phyloP scores from a whole-genome alignment of 2,329 filamentous ascomycete genomes.

The Xylaria sp. region DNA sequence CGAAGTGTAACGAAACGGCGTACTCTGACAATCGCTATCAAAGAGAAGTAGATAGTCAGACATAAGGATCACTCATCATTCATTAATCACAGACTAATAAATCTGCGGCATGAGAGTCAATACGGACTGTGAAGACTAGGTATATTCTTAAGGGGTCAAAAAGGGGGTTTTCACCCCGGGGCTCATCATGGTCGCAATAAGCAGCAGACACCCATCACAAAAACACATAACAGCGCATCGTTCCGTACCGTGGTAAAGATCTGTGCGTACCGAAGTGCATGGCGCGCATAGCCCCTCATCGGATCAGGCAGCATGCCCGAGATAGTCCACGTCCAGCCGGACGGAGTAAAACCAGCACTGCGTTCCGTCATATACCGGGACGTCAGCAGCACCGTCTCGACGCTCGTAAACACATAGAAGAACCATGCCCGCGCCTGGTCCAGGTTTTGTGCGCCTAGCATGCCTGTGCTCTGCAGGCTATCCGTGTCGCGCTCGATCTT shows the following conservation, averaged over 20 bases:
- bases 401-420: constrained; percentile 85
- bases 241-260: constrained; percentile 77
- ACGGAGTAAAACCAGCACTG: constrained; percentile 58
- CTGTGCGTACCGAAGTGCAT: constrained; percentile 72
- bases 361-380: constrained; percentile 77
- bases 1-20: neutral
- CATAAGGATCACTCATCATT: neutral
- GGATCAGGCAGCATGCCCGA: constrained; percentile 74
- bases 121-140: neutral
- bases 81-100: neutral
- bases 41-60: neutral
- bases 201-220: constrained; percentile 73
- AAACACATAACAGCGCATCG: constrained; percentile 81
- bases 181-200: constrained; percentile 55
- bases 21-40: neutral
- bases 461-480: constrained; percentile 52
- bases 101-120: neutral
- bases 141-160: constrained; percentile 3
- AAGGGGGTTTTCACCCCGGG: neutral
- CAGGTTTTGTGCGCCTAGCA: constrained; percentile 44
- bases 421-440: constrained; percentile 62
- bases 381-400: constrained; percentile 77
- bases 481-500: constrained; percentile 66
- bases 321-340: constrained; percentile 72
- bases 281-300: constrained; percentile 69